phyloP scores from a whole-genome alignment of 1,284 basidiomycete genomes.

The Pseudomicrostroma phylloplanum region DNA sequence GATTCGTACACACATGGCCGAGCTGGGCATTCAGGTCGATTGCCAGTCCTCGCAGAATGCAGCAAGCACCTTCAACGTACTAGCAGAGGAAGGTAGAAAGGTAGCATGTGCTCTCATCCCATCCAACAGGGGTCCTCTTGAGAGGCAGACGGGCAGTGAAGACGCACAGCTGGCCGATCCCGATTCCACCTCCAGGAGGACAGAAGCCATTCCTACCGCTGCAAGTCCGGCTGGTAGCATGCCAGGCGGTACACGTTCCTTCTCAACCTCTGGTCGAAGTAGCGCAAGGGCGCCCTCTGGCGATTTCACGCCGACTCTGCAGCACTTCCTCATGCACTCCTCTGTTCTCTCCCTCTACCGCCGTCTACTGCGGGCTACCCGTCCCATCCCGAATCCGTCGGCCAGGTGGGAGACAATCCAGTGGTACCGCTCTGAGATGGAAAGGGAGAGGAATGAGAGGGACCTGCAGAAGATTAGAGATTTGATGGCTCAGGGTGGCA shows the following conservation, averaged over 20 bases:
- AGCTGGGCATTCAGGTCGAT: constrained; percentile 80
- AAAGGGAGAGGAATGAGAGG: neutral
- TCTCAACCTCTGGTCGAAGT: neutral
- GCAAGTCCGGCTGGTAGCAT: neutral
- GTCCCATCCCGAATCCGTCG: constrained; percentile 35
- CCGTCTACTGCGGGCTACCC: constrained; percentile 31
- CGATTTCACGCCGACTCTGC: neutral
- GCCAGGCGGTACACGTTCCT: neutral
- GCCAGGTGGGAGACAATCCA: constrained; percentile 40
- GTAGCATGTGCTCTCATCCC: constrained; percentile 84
- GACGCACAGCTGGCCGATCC: neutral
- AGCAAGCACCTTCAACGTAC: constrained; percentile 85
- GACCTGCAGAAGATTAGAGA: constrained; percentile 10
- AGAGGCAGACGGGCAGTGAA: neutral
- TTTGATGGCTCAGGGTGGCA: constrained; percentile 9
- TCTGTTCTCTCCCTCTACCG: constrained; percentile 31
- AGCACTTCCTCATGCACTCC: constrained; percentile 15
- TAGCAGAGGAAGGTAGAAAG: constrained; percentile 82
- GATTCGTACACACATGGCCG: constrained; percentile 65
- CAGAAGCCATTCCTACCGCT: neutral
- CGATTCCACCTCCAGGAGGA: too few species aligned
- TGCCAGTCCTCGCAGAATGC: constrained; percentile 78
- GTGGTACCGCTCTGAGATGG: constrained; percentile 15
- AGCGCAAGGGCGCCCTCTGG: too few species aligned
- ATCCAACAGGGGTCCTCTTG: constrained; percentile 5